These are phyloP conservation scores for Clavispora carvajalis DNA, from an alignment of 805 yeast species.

Conservation along the genomic window DNA sequence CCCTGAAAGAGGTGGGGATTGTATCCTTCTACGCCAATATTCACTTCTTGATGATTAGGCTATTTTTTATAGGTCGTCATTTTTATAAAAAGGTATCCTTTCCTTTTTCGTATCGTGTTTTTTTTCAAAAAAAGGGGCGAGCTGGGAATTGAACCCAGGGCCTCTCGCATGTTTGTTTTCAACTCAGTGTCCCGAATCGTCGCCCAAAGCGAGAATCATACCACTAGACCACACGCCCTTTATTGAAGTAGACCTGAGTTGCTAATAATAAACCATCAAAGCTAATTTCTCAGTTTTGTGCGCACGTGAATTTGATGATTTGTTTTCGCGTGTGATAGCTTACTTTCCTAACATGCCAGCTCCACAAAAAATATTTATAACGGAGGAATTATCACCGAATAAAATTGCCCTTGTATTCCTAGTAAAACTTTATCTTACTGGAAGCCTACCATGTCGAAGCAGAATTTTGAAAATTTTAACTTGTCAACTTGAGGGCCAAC, in stretches of 20 bases:
- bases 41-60: slow-evolving; percentile 37
- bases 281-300: neutral
- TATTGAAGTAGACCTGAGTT: neutral
- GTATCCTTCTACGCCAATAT: slow-evolving; percentile 71
- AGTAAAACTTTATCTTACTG: slow-evolving; percentile 42
- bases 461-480: slow-evolving; percentile 4
- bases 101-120: no score
- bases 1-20: slow-evolving; percentile 90
- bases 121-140: slow-evolving; percentile 15
- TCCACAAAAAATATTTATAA: slow-evolving; percentile 18
- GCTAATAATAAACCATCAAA: no score
- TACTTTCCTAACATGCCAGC: neutral
- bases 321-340: neutral
- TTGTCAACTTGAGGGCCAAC: slow-evolving; percentile 8
- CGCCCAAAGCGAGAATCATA: slow-evolving; percentile 21
- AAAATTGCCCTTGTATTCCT: slow-evolving; percentile 47
- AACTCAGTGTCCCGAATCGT: slow-evolving; percentile 2
- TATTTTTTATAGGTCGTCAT: neutral
- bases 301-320: neutral
- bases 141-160: slow-evolving; percentile 22
- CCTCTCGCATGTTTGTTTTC: slow-evolving; percentile 16
- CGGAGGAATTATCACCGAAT: slow-evolving; percentile 48
- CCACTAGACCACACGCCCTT: slow-evolving; percentile 22
- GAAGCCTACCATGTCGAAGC: slow-evolving; percentile 23
- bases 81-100: neutral